Conservation (phyloP, 768 basidiomycete genomes). For the Leucogyrophana mollusca region DNA sequence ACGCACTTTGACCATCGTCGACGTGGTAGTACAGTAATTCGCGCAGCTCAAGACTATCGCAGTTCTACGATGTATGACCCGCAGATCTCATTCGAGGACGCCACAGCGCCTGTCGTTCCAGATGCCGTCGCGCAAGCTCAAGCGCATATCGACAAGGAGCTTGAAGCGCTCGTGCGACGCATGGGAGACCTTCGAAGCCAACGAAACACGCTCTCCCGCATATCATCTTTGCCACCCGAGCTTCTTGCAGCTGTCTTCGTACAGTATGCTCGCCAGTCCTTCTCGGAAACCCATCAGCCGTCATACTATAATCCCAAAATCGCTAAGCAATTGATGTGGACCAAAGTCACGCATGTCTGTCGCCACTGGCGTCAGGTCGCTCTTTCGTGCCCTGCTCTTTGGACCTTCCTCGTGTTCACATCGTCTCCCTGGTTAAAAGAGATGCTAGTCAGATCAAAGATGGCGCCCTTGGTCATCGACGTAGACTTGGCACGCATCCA, state of each 20-base stretch:
- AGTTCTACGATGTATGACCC: too few species aligned
- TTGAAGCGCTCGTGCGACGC: not conserved
- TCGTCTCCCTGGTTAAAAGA: slow-evolving; percentile 37
- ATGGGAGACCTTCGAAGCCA: slow-evolving; percentile 2
- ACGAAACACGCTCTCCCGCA: slow-evolving; percentile 5
- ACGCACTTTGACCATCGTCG: too few species aligned
- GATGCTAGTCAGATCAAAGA: slow-evolving; percentile 46
- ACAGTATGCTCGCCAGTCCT: not conserved
- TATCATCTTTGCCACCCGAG: slow-evolving; percentile 8
- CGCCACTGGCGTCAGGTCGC: slow-evolving; percentile 41
- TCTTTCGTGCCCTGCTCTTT: slow-evolving; percentile 36
- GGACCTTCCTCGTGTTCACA: slow-evolving; percentile 33
- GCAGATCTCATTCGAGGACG: too few species aligned
- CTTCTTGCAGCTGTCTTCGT: slow-evolving; percentile 4
- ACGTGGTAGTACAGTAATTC: too few species aligned
- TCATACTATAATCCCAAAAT: too few species aligned
- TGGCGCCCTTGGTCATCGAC: slow-evolving; percentile 25
- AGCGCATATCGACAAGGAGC: slow-evolving; percentile 3
- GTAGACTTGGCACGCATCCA: slow-evolving; percentile 25
- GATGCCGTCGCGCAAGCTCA: not conserved
- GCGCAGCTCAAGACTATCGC: too few species aligned
- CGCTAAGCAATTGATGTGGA: not conserved
- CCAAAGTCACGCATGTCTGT: slow-evolving; percentile 5
- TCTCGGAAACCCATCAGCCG: not conserved
- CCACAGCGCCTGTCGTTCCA: not conserved